Base-by-base conservation (phyloP, 2,329 filamentous ascomycete genomes). In the Ceratocystis variospora region DNA sequence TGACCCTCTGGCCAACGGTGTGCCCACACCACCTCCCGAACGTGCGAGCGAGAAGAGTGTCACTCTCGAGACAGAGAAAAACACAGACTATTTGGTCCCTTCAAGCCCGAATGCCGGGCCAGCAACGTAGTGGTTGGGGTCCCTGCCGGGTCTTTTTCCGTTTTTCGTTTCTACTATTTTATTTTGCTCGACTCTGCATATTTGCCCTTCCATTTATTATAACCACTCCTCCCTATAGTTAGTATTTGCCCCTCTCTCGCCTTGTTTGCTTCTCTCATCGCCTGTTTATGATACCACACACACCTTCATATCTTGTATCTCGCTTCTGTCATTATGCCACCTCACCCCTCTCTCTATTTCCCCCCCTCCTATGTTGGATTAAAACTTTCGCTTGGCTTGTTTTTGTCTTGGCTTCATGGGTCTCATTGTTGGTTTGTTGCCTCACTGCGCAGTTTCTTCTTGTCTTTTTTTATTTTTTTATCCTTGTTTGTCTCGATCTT, bases 1-100 rank as follows among this genome's bases (percentile, higher is more conserved):
- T 4, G 64, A 64, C n/a, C 64, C 64, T 1, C 19, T 64, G 6
- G 50, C 46, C 3, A 63, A 68, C 63, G 67, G 67, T n/a, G 67
- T 68, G 31, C 67, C 67, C 1, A 68, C 67, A 46, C 67, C 67
- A 17, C 67, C 67, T 5, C 67, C 67, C 5, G 66, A 67, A 48
- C 57, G 53, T 15, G 53, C 66, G 15, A 67, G 62, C 25, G 61
- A 67, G 19, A 67, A 67, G 66, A 67, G 62, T 25, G 63, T 65
- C 2, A 31, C 63, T 28, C 19, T 67, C 8, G 28, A 37, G 15
- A 10, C 46, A 5, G 65, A 66, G 25, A 45, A 61, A n/a, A 53
- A 4, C 15, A n/a, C 15, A 3, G 64, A 46, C 10, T 62, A 46
- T 37, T 8, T 59, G 17, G 28, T 31, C 7, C 55, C 55, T 8